Base-by-base conservation (phyloP, 768 basidiomycete species). In the Gymnopilus dilepis region DNA sequence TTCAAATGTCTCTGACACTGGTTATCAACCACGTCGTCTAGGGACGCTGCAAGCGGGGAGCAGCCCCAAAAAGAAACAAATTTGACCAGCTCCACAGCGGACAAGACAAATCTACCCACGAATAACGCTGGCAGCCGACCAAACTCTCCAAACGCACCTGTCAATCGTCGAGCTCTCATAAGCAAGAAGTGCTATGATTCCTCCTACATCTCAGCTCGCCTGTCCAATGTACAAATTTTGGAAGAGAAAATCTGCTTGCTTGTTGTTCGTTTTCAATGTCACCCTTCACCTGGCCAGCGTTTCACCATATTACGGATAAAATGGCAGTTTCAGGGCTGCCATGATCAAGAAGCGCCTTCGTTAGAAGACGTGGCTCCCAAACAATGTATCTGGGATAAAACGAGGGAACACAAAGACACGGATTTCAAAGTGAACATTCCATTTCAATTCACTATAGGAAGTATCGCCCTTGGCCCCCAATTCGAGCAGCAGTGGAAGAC, bases 261-360 rank as follows among this genome's bases (percentile, higher is more conserved):
- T n/a, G 58, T 67, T 13, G 42, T 67, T 19, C 53, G 62, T 26
- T 58, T 67, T 34, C 60, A 64, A 34, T 67, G 65, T n/a, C 65
- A 67, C 21, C 59, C 65, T 4, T 63, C 60, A 17, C 38, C 51
- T 7, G 22, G 30, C 17, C 65, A 59, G 11, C 62, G 65, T 4
- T 67, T 63, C 34, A 53, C 53, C 17, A 51, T 58, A 2, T 21
- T 67, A 42, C 41, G 54, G 19, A 64, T 67, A 15, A 64, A 62
- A 33, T 64, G 62, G 62, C 58, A n/a, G 30, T 17, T 58, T 67
- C 26, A 54, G 43, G 17, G 5, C 47, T 13, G n/a, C 41, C 54
- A 24, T 45, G 43, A 24, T 24, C 43, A 4, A 31, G 40, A 21
- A 6, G 21, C 38, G 2, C 60, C 65, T 8, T 54, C 31, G 21